phyloP scores from a whole-genome alignment of 257 asterid genomes.

The Solanum pinnatisectum region DNA sequence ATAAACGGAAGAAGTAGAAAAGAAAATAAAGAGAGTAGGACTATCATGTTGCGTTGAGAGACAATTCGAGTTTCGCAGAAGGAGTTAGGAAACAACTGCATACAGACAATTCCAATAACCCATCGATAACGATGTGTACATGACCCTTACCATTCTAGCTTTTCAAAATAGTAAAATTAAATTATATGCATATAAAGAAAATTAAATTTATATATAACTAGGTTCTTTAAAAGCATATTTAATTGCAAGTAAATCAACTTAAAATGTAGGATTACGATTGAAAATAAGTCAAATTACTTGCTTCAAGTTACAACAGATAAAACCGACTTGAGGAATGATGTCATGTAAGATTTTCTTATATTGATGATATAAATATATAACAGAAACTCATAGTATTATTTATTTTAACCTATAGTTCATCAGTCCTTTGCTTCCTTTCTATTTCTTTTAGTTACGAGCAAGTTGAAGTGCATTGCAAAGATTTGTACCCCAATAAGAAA shows the following conservation, averaged over 20 bases:
- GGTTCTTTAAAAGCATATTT: not conserved
- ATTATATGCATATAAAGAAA: not conserved
- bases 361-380: not conserved
- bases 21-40: not conserved
- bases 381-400: not conserved
- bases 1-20: not conserved
- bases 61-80: not conserved
- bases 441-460: not conserved
- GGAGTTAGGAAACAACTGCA: conserved; percentile 5
- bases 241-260: not conserved
- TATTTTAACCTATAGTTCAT: not conserved
- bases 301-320: not conserved
- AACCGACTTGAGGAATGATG: not conserved
- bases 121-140: conserved; percentile 25
- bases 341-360: not conserved
- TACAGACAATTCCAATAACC: conserved; percentile 11
- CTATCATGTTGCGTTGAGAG: not conserved
- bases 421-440: not conserved
- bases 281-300: not conserved
- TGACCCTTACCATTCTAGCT: not conserved
- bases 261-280: not conserved
- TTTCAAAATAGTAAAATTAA: not conserved
- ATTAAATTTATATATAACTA: not conserved
- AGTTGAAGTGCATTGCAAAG: not conserved
- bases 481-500: not conserved